Conservation (phyloP, 23 red algal genomes). For the Gracilaria domingensis region DNA sequence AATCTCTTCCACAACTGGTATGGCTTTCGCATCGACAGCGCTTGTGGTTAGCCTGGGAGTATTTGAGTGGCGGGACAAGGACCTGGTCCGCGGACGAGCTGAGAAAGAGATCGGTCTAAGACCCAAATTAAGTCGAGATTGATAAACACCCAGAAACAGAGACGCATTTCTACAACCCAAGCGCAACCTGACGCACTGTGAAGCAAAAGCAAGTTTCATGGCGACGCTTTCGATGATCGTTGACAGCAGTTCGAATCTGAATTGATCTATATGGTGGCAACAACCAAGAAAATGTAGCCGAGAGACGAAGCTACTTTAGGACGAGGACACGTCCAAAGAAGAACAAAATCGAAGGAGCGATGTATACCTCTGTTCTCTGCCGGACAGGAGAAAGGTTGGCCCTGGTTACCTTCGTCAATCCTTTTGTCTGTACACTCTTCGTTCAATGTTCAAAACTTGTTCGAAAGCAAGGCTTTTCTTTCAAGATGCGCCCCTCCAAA, state of each 20-base stretch:
- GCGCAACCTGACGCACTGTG: neutral
- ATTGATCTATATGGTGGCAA: neutral
- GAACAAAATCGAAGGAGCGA: no score
- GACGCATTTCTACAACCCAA: slow-evolving; percentile 34
- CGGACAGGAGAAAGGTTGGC: no score
- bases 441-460: no score
- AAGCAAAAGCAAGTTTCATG: slow-evolving; percentile 49
- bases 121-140: slow-evolving; percentile 12
- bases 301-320: no score
- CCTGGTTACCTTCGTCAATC: no score
- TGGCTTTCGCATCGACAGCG: neutral
- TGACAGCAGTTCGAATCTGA: neutral
- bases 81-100: neutral
- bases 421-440: no score
- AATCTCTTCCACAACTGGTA: neutral
- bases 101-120: slow-evolving; percentile 10
- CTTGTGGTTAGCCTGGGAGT: neutral
- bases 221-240: neutral
- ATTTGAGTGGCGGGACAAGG: neutral
- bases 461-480: no score
- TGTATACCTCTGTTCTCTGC: no score
- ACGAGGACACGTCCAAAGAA: no score
- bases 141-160: slow-evolving; percentile 17
- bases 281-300: no score
- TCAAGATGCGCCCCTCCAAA: no score